Evolutionary conservation across 495 filamentous ascomycete species (phyloP).

Genomic region (Xylaria grammica): DNA sequence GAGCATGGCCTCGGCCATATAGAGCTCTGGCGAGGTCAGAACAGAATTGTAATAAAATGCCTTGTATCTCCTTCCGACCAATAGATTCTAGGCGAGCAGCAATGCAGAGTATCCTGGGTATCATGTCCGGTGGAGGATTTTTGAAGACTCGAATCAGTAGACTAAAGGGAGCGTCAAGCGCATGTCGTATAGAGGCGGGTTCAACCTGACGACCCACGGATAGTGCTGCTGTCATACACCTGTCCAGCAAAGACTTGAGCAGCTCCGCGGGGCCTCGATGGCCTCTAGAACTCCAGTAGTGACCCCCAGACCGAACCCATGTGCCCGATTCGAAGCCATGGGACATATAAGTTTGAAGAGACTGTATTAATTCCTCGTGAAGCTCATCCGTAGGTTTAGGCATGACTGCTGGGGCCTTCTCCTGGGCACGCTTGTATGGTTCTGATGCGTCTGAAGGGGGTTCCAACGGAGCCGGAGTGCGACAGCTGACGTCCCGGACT

Average conservation of each 20-base stretch:
- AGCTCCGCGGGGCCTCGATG: slow-evolving; percentile 33
- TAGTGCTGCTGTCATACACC: slow-evolving; percentile 37
- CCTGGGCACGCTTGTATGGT: background rate
- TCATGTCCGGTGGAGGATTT: slow-evolving; percentile 35
- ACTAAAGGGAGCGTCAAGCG: slow-evolving; percentile 34
- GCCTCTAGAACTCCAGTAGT: slow-evolving; percentile 34
- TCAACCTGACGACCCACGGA: slow-evolving; percentile 36
- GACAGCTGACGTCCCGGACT: slow-evolving; percentile 38
- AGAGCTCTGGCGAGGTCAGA: slow-evolving; percentile 30
- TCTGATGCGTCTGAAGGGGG: slow-evolving; percentile 6
- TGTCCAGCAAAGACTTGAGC: slow-evolving; percentile 34
- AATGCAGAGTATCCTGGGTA: slow-evolving; percentile 35
- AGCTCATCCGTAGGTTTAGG: background rate
- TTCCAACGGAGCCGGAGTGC: slow-evolving; percentile 27
- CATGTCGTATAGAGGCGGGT: slow-evolving; percentile 25
- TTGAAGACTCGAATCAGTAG: slow-evolving; percentile 38
- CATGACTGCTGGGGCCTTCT: slow-evolving; percentile 3
- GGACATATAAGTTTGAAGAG: slow-evolving; percentile 28
- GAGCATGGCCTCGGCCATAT: slow-evolving; percentile 25
- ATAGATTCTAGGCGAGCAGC: slow-evolving; percentile 32
- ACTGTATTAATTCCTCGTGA: slow-evolving; percentile 30
- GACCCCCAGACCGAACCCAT: slow-evolving; percentile 33
- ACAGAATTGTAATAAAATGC: slow-evolving; percentile 36
- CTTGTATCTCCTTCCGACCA: slow-evolving; percentile 34
- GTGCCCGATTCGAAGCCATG: slow-evolving; percentile 29